phyloP scores from a whole-genome alignment of 306 rosid genomes.

The Pterocarpus santalinus region DNA sequence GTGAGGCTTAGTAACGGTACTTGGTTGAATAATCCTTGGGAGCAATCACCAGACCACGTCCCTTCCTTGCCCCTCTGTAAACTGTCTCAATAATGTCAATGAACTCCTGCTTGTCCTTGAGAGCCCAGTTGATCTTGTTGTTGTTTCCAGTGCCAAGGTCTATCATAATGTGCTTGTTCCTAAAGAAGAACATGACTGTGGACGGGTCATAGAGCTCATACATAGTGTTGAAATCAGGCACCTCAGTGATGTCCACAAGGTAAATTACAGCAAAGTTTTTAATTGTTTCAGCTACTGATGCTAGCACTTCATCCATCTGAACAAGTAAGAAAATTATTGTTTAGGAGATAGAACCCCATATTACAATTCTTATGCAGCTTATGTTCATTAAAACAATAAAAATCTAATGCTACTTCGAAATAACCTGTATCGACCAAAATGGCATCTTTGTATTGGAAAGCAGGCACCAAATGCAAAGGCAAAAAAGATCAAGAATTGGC shows the following conservation, averaged over 20 bases:
- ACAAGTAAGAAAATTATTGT: not conserved
- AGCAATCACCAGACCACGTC: slow-evolving; percentile 93
- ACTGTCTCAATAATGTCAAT: slow-evolving; percentile 88
- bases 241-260: slow-evolving; percentile 96
- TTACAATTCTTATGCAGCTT: not conserved
- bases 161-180: slow-evolving; percentile 98
- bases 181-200: slow-evolving; percentile 93
- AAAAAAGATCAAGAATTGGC: not conserved
- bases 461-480: not conserved
- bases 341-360: slow-evolving; percentile 8
- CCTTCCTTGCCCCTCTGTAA: slow-evolving; percentile 90
- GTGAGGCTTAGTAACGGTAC: slow-evolving; percentile 74
- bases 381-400: slow-evolving; percentile 2
- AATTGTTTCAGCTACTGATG: slow-evolving; percentile 86
- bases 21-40: slow-evolving; percentile 98
- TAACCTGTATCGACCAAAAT: not conserved
- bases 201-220: slow-evolving; percentile 92
- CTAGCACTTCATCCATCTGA: slow-evolving; percentile 94
- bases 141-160: slow-evolving; percentile 98
- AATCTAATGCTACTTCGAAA: not conserved
- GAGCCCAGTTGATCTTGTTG: slow-evolving; percentile 98
- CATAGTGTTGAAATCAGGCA: slow-evolving; percentile 98
- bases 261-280: slow-evolving; percentile 92
- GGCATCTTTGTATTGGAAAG: not conserved
- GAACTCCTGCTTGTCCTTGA: slow-evolving; percentile 97